phyloP scores from a whole-genome alignment of 805 yeast species.

The Torulaspora gathmanii region DNA sequence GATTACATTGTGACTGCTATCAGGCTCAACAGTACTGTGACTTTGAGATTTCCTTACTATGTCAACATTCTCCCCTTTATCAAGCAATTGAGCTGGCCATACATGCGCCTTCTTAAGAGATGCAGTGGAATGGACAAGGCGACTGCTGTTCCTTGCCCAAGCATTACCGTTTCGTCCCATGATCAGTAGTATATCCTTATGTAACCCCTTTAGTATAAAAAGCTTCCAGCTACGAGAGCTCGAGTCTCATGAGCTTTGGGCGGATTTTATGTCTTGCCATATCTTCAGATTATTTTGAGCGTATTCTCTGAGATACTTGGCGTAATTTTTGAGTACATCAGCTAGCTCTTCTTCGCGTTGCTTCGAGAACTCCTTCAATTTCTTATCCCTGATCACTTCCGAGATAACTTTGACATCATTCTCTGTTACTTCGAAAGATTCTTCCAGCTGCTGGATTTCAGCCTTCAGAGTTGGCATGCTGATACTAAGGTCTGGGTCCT shows the following conservation, averaged over 20 bases:
- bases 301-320: slow-evolving; percentile 29
- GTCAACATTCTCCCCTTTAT: slow-evolving; percentile 69
- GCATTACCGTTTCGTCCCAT: not conserved
- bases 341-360: slow-evolving; percentile 26
- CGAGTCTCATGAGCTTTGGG: not conserved
- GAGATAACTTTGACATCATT: slow-evolving; percentile 32
- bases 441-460: slow-evolving; percentile 26
- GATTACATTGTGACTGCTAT: slow-evolving; percentile 50
- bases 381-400: slow-evolving; percentile 30
- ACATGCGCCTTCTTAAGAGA: slow-evolving; percentile 37
- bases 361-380: slow-evolving; percentile 30
- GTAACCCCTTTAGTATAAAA: not conserved
- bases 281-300: slow-evolving; percentile 29
- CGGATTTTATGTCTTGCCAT: slow-evolving; percentile 28
- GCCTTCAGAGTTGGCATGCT: slow-evolving; percentile 20
- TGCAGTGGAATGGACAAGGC: slow-evolving; percentile 59
- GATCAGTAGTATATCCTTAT: slow-evolving; percentile 1
- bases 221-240: not conserved
- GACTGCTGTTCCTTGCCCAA: slow-evolving; percentile 13
- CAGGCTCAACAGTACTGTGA: slow-evolving; percentile 59
- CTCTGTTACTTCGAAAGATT: slow-evolving; percentile 26
- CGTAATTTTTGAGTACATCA: slow-evolving; percentile 24
- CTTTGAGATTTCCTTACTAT: slow-evolving; percentile 69
- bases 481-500: slow-evolving; percentile 27
- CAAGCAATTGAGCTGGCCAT: slow-evolving; percentile 68